Percentiles rank a stretch among this genome's conserved stretches.
Conservation (phyloP, 768 basidiomycete genomes). For the Cyathus striatus region DNA sequence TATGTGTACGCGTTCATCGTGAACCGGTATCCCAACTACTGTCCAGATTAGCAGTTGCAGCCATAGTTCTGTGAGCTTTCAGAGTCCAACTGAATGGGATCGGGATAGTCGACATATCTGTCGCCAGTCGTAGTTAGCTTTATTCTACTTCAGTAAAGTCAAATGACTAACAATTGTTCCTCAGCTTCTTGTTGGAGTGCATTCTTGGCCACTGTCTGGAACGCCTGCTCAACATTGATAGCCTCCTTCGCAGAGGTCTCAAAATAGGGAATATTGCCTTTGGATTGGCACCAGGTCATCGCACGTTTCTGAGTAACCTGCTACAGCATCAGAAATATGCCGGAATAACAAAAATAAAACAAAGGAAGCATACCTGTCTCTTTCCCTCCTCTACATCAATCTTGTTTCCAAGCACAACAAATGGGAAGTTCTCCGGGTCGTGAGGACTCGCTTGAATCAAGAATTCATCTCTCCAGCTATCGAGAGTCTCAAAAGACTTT, state of each 20-base stretch:
- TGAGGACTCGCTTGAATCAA: conserved; percentile 98
- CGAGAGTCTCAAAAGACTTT: conserved; percentile 97
- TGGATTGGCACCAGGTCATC: conserved; percentile 99
- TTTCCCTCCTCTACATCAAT: conserved; percentile 99
- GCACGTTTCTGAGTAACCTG: conserved; percentile 99
- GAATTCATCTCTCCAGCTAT: conserved; percentile 99
- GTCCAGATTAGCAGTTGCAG: conserved; percentile 90
- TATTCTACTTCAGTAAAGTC: not conserved
- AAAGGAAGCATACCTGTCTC: conserved; percentile 67
- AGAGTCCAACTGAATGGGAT: conserved; percentile 95
- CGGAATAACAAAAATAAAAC: conserved; percentile 18
- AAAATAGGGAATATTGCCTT: conserved; percentile 99
- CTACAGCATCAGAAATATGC: not conserved
- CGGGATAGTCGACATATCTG: conserved; percentile 98
- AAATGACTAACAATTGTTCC: conserved; percentile 76
- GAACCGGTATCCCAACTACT: no score
- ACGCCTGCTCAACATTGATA: conserved; percentile 99
- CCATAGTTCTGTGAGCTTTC: conserved; percentile 89
- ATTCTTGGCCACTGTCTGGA: conserved; percentile 99
- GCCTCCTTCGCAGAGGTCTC: conserved; percentile 99
- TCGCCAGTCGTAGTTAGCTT: conserved; percentile 3
- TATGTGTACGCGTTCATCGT: no score
- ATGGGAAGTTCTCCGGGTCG: conserved; percentile 99
- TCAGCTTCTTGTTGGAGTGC: conserved; percentile 96
- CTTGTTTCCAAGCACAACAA: conserved; percentile 99